Conservation (phyloP, 1,284 basidiomycete genomes). For the Chalciporus sp. region DNA sequence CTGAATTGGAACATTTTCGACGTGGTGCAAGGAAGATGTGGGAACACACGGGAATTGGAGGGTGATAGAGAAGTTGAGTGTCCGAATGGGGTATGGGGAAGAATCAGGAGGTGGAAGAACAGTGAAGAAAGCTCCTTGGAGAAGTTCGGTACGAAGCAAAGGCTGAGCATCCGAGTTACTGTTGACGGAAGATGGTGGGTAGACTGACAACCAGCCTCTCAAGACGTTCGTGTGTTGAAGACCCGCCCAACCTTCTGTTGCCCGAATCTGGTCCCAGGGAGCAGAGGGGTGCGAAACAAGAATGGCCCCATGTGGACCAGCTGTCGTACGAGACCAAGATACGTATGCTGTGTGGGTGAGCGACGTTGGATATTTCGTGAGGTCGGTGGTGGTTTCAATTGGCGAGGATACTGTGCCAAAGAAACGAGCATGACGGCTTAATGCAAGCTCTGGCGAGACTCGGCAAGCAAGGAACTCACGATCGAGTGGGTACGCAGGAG, state of each 20-base stretch:
- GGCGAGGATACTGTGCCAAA: slow-evolving; percentile 20
- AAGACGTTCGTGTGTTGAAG: slow-evolving; percentile 74
- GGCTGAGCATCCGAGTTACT: slow-evolving; percentile 31
- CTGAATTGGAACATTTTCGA: slow-evolving; percentile 29
- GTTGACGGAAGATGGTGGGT: slow-evolving; percentile 41
- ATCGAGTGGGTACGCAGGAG: slow-evolving; percentile 72
- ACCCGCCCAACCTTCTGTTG: slow-evolving; percentile 80
- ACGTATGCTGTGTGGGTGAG: slow-evolving; percentile 48
- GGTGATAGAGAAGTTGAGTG: slow-evolving; percentile 47
- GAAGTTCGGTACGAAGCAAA: slow-evolving; percentile 44
- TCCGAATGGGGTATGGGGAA: slow-evolving; percentile 51
- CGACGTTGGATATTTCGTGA: slow-evolving; percentile 54
- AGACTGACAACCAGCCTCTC: slow-evolving; percentile 59
- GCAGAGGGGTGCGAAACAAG: slow-evolving; percentile 56
- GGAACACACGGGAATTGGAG: slow-evolving; percentile 37
- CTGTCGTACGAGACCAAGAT: slow-evolving; percentile 51
- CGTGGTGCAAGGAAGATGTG: slow-evolving; percentile 1
- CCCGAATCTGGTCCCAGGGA: slow-evolving; percentile 68
- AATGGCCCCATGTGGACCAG: slow-evolving; percentile 49
- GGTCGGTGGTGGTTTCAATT: slow-evolving; percentile 12
- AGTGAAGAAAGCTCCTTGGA: slow-evolving; percentile 71
- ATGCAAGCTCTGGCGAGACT: background rate
- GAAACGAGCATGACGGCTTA: background rate
- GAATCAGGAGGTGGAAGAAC: slow-evolving; percentile 48
- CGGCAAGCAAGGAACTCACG: too few species aligned